These are phyloP conservation scores for Agroathelia rolfsii DNA, from an alignment of 1,284 basidiomycete genomes.

Conservation along the genomic window DNA sequence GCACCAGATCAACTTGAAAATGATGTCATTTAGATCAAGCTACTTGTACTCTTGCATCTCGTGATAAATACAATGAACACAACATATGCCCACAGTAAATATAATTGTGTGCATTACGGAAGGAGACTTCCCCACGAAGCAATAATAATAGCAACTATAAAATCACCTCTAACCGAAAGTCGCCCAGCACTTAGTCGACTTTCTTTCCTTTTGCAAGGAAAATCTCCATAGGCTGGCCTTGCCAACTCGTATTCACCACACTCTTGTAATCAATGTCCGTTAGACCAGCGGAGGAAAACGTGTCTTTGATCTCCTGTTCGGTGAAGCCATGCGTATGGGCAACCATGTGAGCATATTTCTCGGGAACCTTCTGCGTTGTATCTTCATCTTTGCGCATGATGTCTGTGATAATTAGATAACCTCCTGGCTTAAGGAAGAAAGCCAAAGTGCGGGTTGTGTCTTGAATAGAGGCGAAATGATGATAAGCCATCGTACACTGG, in stretches of 20 bases:
- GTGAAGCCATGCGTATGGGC: slow-evolving; percentile 42
- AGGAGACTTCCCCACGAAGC: no score
- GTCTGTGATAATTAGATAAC: slow-evolving; percentile 50
- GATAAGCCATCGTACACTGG: slow-evolving; percentile 60
- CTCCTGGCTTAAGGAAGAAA: slow-evolving; percentile 50
- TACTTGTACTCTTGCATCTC: no score
- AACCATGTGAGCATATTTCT: slow-evolving; percentile 31
- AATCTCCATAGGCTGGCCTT: slow-evolving; percentile 26
- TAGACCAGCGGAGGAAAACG: slow-evolving; percentile 41
- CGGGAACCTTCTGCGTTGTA: slow-evolving; percentile 15
- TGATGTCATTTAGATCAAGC: no score
- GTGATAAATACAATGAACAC: no score
- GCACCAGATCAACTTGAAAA: no score
- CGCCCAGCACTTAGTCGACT: slow-evolving; percentile 26
- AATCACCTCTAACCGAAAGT: no score
- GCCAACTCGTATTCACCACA: slow-evolving; percentile 23
- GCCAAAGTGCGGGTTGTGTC: slow-evolving; percentile 41
- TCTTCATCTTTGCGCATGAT: slow-evolving; percentile 22
- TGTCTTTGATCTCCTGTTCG: slow-evolving; percentile 31
- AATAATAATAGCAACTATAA: no score
- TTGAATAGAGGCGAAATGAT: slow-evolving; percentile 49
- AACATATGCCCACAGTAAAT: no score
- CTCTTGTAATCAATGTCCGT: slow-evolving; percentile 28
- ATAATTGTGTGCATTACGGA: no score
- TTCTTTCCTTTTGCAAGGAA: slow-evolving; percentile 45